These are phyloP conservation scores for Neopestalotiopsis sp. DNA, from an alignment of 2,329 filamentous ascomycete species.

Conservation along the genomic window DNA sequence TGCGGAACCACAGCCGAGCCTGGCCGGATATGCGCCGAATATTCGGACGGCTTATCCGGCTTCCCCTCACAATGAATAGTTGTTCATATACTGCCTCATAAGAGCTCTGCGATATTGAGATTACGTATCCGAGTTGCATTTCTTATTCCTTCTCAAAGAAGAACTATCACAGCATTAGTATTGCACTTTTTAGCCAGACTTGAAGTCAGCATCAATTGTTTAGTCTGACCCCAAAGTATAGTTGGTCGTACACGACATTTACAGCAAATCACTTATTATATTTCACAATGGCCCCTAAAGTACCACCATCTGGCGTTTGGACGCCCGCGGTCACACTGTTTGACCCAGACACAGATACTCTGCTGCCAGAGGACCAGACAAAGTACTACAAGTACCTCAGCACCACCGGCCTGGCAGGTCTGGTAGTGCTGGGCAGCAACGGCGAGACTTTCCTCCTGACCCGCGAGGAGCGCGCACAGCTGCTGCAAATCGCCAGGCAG, in stretches of 20 bases:
- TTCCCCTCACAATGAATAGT: neutral
- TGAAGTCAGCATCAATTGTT: neutral
- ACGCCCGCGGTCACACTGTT: slow-evolving; percentile 59
- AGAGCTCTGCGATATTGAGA: neutral
- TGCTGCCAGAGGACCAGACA: slow-evolving; percentile 50
- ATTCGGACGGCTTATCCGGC: neutral
- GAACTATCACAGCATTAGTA: neutral
- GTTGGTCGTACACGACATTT: neutral
- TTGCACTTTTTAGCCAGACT: neutral
- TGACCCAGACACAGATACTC: slow-evolving; percentile 50
- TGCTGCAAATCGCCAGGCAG: slow-evolving; percentile 60
- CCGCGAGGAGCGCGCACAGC: slow-evolving; percentile 60
- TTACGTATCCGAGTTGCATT: neutral
- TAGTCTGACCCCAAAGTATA: neutral
- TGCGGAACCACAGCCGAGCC: neutral
- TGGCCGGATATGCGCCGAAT: neutral
- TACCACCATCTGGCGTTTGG: slow-evolving; percentile 47
- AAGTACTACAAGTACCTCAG: slow-evolving; percentile 57
- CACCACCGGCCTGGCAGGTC: slow-evolving; percentile 35
- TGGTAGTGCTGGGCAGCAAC: slow-evolving; percentile 40
- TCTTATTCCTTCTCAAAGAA: neutral
- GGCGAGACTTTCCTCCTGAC: slow-evolving; percentile 52
- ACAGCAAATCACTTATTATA: neutral
- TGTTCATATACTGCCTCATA: neutral
- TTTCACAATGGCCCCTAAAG: slow-evolving; percentile 25